Percentiles rank a stretch among this genome's conserved stretches.
phyloP scores from a whole-genome alignment of 306 rosid genomes.

The Lathyrus oleraceus region DNA sequence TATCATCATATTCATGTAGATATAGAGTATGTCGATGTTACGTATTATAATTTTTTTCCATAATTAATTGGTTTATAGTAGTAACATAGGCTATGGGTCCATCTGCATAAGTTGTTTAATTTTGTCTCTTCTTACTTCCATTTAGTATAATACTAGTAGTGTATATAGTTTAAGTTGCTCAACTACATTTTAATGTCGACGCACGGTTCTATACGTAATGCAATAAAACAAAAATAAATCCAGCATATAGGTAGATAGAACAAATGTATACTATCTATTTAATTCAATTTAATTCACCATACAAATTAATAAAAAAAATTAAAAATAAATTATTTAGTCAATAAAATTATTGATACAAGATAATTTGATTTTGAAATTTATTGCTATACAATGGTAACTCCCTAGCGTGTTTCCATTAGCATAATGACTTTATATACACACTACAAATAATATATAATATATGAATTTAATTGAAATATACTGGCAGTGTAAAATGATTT shows the following conservation, averaged over 20 bases:
- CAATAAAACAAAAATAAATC: background rate
- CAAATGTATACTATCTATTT: background rate
- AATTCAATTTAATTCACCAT: too few relatives aligned
- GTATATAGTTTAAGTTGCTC: background rate
- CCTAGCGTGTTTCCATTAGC: too few relatives aligned
- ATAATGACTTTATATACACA: too few relatives aligned
- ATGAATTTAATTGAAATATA: too few relatives aligned
- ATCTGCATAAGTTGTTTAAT: slow-evolving; percentile 17
- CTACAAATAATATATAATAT: too few relatives aligned
- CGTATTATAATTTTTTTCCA: background rate
- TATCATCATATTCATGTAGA: background rate
- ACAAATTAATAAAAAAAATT: too few relatives aligned
- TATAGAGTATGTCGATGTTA: too few relatives aligned
- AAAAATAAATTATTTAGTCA: too few relatives aligned
- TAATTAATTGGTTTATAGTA: slow-evolving; percentile 15
- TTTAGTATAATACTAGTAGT: background rate
- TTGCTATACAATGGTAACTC: too few relatives aligned
- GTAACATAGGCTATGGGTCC: slow-evolving; percentile 6
- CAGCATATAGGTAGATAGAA: background rate
- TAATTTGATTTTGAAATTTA: too few relatives aligned
- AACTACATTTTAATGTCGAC: slow-evolving; percentile 10
- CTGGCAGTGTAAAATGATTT: too few relatives aligned
- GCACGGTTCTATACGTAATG: slow-evolving; percentile 1
- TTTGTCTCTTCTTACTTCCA: slow-evolving; percentile 5
- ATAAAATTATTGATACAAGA: too few relatives aligned